Conservation (phyloP, 2,329 filamentous ascomycete species). For the Verticillium dahliae region DNA sequence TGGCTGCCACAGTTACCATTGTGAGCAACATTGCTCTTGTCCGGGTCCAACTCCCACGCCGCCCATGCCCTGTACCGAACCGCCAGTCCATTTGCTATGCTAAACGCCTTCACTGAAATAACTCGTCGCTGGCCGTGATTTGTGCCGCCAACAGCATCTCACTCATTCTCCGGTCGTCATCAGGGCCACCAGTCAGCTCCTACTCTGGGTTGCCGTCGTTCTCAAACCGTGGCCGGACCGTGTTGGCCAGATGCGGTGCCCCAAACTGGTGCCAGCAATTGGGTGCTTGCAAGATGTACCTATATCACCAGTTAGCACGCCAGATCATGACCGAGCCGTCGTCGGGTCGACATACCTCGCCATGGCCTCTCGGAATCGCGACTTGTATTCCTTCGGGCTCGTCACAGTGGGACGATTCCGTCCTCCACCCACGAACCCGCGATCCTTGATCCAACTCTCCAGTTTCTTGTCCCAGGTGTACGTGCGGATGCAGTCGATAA, state of each 20-base stretch:
- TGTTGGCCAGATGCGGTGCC: conserved; percentile 14
- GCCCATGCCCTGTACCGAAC: background rate
- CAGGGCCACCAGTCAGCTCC: background rate
- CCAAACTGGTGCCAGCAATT: conserved; percentile 71
- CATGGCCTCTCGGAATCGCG: conserved; percentile 93
- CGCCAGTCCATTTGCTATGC: background rate
- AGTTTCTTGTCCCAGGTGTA: conserved; percentile 99
- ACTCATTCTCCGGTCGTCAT: background rate
- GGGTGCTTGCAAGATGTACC: conserved; percentile 67
- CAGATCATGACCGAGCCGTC: background rate
- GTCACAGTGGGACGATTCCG: conserved; percentile 90
- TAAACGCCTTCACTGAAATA: background rate
- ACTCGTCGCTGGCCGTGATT: background rate
- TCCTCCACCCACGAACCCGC: conserved; percentile 70
- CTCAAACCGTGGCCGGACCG: conserved; percentile 12
- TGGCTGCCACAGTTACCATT: background rate
- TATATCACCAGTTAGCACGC: conserved; percentile 16
- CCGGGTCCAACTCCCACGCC: background rate
- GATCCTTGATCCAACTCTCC: conserved; percentile 99
- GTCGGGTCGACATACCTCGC: conserved; percentile 57
- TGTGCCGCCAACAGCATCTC: background rate
- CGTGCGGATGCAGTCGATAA: conserved; percentile 96
- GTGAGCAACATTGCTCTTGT: background rate
- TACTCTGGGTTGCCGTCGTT: conserved; percentile 3
- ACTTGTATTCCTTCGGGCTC: conserved; percentile 95